Evolutionary conservation across 2,329 filamentous ascomycete species (phyloP), one percentile per base, ranked within the genome.

Genomic region (Arthrobotrys iridis): DNA sequence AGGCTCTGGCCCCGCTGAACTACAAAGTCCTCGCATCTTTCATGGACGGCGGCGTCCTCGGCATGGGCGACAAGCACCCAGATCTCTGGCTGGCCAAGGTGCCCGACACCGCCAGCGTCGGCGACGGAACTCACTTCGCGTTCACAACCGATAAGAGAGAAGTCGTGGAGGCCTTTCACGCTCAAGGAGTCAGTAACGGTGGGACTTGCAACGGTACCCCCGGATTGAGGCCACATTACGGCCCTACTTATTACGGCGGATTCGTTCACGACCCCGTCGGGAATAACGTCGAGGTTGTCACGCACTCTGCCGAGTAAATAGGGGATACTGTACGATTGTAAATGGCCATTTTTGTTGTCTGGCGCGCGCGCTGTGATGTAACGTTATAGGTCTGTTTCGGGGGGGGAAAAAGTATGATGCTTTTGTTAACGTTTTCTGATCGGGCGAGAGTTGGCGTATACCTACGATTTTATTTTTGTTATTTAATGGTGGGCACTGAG

Each of bases 201-300:
- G 70, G 70, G 1, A 66, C 52, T 11, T 62, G 45, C 22, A 74
- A 74, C 28, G 70, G 70, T n/a, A 10, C 41, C 7, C 22, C 70
- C 1, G 70, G 70, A 7, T 15, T 26, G 13, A 59, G 70, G 18
- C 52, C 70, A 1, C 43, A 66, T 20, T 74, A 66, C 24, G 62
- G 62, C 8, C 60, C 60, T 11, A 55, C 30, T 6, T 74, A 74
- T 22, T 74, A 57, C 26, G 70, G 26, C 1, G 70, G 24, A 7
- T 74, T 62, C 30, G 55, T 74, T 22, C 4, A 55, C 11, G 70
- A 74, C n/a, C 70, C 70, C 11, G 43, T n/a, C 37, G 70, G 70
- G 15, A 74, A 74, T 26, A 74, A 74, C 24, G 62, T 74, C 18
- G 70, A 74, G 24, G 45, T 67, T 55, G 70, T 74, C 5, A 57